Conservation (phyloP, 2,329 filamentous ascomycete genomes). For the Didymella glomerata region DNA sequence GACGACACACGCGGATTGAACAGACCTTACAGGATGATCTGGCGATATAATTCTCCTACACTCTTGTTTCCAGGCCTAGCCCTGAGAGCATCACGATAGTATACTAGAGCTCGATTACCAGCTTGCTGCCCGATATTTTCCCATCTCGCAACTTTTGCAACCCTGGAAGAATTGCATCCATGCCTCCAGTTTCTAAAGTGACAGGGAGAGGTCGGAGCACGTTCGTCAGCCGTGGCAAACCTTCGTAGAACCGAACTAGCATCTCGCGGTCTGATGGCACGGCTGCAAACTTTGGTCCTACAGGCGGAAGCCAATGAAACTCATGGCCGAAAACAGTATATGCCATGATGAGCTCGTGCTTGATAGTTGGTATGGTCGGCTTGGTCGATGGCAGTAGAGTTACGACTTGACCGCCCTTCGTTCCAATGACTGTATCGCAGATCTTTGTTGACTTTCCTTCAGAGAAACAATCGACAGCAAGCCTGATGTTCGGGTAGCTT, state of each 20-base stretch:
- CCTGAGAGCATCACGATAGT: neutral
- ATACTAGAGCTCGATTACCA: neutral
- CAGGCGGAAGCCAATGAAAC: slow-evolving; percentile 1
- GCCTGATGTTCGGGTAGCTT: slow-evolving; percentile 32
- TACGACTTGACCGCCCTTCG: slow-evolving; percentile 42
- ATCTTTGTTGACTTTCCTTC: slow-evolving; percentile 43
- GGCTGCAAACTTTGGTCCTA: slow-evolving; percentile 3
- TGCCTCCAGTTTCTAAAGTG: neutral
- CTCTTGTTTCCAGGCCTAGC: too few species aligned
- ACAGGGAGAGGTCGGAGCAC: neutral
- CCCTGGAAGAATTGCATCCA: neutral
- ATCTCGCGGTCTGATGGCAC: neutral
- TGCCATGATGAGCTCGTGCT: slow-evolving; percentile 2
- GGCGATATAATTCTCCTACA: too few species aligned
- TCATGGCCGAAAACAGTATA: neutral
- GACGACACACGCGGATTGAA: too few species aligned
- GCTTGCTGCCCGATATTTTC: slow-evolving; percentile 1
- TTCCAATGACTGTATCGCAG: slow-evolving; percentile 36
- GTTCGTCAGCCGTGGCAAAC: neutral
- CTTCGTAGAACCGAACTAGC: neutral
- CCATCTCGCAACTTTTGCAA: neutral
- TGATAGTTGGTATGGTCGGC: neutral
- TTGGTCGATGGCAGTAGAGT: slow-evolving; percentile 29
- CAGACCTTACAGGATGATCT: too few species aligned
- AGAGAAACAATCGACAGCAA: slow-evolving; percentile 46